Base-by-base conservation (phyloP, 2,329 filamentous ascomycete species). In the Diaporthe citriasiana region DNA sequence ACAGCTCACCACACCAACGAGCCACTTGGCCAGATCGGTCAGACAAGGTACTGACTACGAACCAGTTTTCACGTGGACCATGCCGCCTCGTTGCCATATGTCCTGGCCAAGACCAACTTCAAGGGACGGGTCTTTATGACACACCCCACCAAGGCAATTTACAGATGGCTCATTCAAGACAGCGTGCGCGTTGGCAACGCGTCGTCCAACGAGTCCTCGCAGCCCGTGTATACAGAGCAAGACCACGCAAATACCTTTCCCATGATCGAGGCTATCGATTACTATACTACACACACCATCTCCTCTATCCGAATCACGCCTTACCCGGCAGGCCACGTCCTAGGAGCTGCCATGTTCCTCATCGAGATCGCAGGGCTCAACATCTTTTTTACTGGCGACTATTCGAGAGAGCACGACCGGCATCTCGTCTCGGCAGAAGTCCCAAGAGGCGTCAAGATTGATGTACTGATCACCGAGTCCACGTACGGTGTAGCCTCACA, bases 141-240 rank as follows among this genome's bases (percentile, higher is more conserved):
- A 69, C 97, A 99, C 86, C 95, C 97, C 1, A 99, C 97, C 60
- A 98, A 99, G 84, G 97, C 97, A 79, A 99, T 99, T 82, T 99
- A 99, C 89, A 98, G 98, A 85, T 98, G 97, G 96, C 91, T 98
- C 69, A 98, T 98, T 76, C 95, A 98, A 83, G 97, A 99, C 84
- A 97, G 95, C 78, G 94, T 99, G 57, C 93, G 97, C 74, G 95
- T 99, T 40, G 93, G 93, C 81, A 93, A 92, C 80, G 92, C 89
- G 6, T 91, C 90, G 2, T 91, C 90, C 13, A 90, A 90, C 77
- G 85, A 87, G 71, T 88, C 87, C 0, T 88, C 94, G 79, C 89
- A 97, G 87, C 88, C 94, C 81, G 91, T 98, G 59, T 99, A 98
- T 82, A 98, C 95, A 1, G 97, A 99, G 84, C 93, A 96, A 78